Evolutionary conservation across 768 basidiomycete species (phyloP), one percentile per base, ranked within the genome.

Genomic region (Agrocybe pediades): DNA sequence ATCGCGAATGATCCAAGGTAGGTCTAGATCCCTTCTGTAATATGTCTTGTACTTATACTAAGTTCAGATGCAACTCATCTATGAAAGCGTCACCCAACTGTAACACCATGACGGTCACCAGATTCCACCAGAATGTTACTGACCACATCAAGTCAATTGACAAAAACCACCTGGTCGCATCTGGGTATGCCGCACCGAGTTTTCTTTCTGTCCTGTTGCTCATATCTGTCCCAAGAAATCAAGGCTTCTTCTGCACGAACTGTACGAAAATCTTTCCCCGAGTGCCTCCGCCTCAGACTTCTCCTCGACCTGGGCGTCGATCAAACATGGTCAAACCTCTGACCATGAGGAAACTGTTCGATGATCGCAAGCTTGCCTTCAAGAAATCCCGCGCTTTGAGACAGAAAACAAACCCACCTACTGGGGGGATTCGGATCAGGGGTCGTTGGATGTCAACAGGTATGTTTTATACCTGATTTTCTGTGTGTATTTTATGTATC

Each of bases 1-100:
- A 58, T 86, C 57, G 86, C 84, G 17, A 88, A 88, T 62, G 86
- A 88, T 59, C 74, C 85, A 8, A 80, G 83, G 82, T 85, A 49
- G 23, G n/a, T 27, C 47, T 41, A 29, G 9, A 39, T 9, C 3
- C 26, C 41, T 21, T 6, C 41, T 36, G 29, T 21, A 42, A 26
- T 40, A 9, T 3, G 15, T 40, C 21, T 49, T 60, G 30, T 46
- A 54, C 23, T 57, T 44, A 60, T 20, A 0, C 17, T 29, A 20
- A 36, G 25, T 50, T 47, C 42, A 85, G 85, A 63, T 87, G 85
- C 58, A 81, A 78, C 52, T 87, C 86, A 11, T 77, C 80, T 6
- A 24, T 87, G 2, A 60, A 72, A 9, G 69, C 76, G 9, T 70
- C 75, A 17, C 3, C 63, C 2, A 51, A 40, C 9, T 87, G 86